Evolutionary conservation across 345 rosid genomes (phyloP), one percentile per base, ranked within the genome.

Genomic region (Citrus glauca): DNA sequence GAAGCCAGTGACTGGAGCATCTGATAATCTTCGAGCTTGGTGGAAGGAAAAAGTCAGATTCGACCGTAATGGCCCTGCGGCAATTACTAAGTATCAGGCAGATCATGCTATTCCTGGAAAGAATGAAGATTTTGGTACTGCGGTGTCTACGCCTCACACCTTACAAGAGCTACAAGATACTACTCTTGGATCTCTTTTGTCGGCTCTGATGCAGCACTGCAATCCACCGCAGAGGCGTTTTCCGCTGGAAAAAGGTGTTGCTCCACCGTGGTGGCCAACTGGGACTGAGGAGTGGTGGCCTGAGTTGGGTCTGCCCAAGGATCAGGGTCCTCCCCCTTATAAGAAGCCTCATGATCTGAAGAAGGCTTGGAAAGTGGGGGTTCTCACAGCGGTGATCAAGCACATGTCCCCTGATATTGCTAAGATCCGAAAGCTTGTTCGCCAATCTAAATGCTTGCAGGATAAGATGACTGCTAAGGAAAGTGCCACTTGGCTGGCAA

Each of bases 401-500:
- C 95, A 93, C 82, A 88, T 93, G 90, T 86, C 89, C 9, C 97
- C 97, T 40, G 90, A 93, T 76, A 89, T 93, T 24, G 87, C 90
- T n/a, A 91, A 89, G 81, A 90, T 93, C 35, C 84, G 91, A 79
- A 91, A 87, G 88, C 97, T 93, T 81, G 97, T 93, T 45, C 86
- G 91, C 32, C 97, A 93, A 69, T 91, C 95, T 2, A 93, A 93
- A 55, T 93, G 97, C 80, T 85, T 93, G 81, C 95, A 93, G 87
- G 97, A 93, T 74, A 93, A 93, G 81, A 93, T 93, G 97, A 93
- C 97, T 1, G 97, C 95, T 33, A 93, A 93, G 85, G 97, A 93
- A 85, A 91, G 92, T 45, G 93, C 94, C 35, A 93, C 92, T 42
- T 93, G 97, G 97, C 83, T 90, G 66, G 91, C 95, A 1, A 87